Conservation (phyloP, 345 rosid genomes). For the Isatis tinctoria region DNA sequence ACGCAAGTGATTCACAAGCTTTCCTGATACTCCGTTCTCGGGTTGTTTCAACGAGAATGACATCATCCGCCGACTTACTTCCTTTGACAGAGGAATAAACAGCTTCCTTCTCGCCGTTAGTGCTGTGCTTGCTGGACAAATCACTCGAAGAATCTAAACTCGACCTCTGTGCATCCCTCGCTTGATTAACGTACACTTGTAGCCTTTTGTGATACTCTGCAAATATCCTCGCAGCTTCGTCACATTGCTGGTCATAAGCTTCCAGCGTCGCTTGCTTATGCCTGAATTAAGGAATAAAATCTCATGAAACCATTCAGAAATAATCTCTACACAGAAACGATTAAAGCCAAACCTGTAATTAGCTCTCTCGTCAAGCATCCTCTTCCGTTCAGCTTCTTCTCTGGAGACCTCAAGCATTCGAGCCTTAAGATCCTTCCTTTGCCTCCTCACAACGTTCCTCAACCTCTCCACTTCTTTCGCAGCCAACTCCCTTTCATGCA, state of each 20-base stretch:
- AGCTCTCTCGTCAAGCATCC: constrained; percentile 84
- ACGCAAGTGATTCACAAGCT: constrained; percentile 79
- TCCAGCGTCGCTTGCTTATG: constrained; percentile 83
- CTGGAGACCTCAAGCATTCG: constrained; percentile 85
- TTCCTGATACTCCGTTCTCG: constrained; percentile 68
- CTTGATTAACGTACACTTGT: constrained; percentile 62
- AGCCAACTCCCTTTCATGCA: constrained; percentile 61
- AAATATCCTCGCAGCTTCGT: constrained; percentile 82
- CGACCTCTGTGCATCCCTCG: constrained; percentile 64
- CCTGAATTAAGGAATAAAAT: constrained; percentile 38
- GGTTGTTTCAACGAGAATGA: constrained; percentile 77
- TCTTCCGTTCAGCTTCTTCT: constrained; percentile 86
- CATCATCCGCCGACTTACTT: constrained; percentile 62
- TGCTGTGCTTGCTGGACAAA: constrained; percentile 42
- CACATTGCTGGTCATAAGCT: constrained; percentile 84
- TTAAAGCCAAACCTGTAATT: constrained; percentile 56
- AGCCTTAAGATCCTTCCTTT: constrained; percentile 73
- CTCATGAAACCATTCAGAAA: not conserved
- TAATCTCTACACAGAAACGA: not conserved
- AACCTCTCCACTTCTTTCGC: constrained; percentile 74
- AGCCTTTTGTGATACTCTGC: constrained; percentile 77
- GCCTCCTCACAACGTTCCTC: constrained; percentile 68
- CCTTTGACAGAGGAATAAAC: constrained; percentile 85
- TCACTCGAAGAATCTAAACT: constrained; percentile 50
- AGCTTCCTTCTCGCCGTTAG: constrained; percentile 60